Evolutionary conservation across 495 filamentous ascomycete species (phyloP).

Genomic region (Aspergillus hancockii): DNA sequence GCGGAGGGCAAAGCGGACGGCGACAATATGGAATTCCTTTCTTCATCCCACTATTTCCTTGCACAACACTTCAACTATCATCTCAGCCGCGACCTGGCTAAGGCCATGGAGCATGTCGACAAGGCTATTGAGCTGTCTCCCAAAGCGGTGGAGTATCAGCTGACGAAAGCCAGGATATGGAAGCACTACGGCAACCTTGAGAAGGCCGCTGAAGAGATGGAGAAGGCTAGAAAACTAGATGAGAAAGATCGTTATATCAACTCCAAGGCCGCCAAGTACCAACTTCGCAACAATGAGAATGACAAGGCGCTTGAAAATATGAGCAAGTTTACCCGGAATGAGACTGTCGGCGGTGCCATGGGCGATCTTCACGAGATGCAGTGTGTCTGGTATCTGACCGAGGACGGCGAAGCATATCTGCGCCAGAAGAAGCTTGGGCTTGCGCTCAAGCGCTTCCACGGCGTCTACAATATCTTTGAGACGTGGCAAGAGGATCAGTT

Average conservation of each 20-base stretch:
- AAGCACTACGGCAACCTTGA: conserved; percentile 83
- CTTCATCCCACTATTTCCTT: conserved; percentile 85
- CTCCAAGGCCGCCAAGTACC: conserved; percentile 96
- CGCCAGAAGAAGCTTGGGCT: conserved; percentile 81
- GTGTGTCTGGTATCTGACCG: conserved; percentile 94
- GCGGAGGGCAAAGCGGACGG: conserved; percentile 47
- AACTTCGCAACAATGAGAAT: conserved; percentile 87
- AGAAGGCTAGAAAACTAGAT: conserved; percentile 80
- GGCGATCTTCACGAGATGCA: conserved; percentile 98
- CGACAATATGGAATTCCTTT: conserved; percentile 59
- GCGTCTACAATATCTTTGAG: conserved; percentile 89
- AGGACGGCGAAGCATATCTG: conserved; percentile 88
- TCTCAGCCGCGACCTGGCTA: conserved; percentile 77
- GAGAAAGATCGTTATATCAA: conserved; percentile 95
- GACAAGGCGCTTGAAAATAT: conserved; percentile 83
- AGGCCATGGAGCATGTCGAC: conserved; percentile 82
- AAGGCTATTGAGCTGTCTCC: conserved; percentile 73
- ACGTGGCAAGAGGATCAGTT: conserved; percentile 98
- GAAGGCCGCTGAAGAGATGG: conserved; percentile 86
- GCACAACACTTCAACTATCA: conserved; percentile 96
- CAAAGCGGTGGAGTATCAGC: conserved; percentile 84
- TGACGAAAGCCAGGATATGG: conserved; percentile 93
- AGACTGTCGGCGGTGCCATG: conserved; percentile 82
- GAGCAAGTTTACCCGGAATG: conserved; percentile 92
- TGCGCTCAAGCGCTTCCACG: conserved; percentile 86